These are phyloP conservation scores for Lactarius sp. DNA, from an alignment of 768 basidiomycete genomes.

Conservation along the genomic window DNA sequence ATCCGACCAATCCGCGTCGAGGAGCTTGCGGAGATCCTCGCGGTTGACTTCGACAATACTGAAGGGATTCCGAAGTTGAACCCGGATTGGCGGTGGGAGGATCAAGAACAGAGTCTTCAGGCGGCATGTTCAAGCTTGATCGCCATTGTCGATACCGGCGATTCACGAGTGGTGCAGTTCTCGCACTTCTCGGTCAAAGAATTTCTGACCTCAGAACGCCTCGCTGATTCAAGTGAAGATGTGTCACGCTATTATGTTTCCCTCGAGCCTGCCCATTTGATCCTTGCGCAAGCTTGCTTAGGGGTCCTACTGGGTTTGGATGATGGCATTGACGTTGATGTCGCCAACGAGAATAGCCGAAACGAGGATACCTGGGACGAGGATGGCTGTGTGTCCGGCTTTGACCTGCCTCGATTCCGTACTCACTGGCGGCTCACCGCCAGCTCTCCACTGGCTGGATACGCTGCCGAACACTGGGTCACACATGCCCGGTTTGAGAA, in stretches of 20 bases:
- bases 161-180: not conserved
- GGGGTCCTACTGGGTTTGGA: not conserved
- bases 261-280: not conserved
- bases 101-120: not conserved
- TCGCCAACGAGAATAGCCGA: not conserved
- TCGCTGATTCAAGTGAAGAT: not conserved
- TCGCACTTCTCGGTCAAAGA: conserved; percentile 1
- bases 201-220: not conserved
- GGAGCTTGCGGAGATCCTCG: not conserved
- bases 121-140: not conserved
- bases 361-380: too few relatives aligned
- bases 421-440: too few relatives aligned
- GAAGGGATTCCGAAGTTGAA: not conserved
- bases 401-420: too few relatives aligned
- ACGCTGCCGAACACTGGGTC: not conserved
- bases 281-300: not conserved
- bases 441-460: not conserved
- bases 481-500: not conserved
- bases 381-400: too few relatives aligned
- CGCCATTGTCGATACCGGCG: not conserved
- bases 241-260: not conserved
- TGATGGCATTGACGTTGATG: not conserved
- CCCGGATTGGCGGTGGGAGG: not conserved
- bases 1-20: not conserved
- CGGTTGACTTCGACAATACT: not conserved